phyloP scores from a whole-genome alignment of 2,329 filamentous ascomycete species.

The Clarireedia monteithiana region DNA sequence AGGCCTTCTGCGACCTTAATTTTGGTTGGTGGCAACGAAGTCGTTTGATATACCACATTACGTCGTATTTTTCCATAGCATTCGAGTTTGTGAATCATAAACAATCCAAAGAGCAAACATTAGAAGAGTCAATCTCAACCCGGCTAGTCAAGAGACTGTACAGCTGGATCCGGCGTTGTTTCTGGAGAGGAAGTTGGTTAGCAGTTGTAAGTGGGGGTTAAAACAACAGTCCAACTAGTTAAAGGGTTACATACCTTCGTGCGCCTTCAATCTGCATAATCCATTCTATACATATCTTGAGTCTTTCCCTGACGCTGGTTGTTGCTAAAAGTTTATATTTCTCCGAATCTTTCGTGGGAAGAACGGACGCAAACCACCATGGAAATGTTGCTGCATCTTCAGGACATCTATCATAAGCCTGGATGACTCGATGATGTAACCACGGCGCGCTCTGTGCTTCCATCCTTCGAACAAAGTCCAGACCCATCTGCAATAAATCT shows the following conservation, averaged over 20 bases:
- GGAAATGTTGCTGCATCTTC: slow-evolving; percentile 68
- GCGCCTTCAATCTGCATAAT: background rate
- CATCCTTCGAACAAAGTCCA: slow-evolving; percentile 63
- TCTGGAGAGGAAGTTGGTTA: background rate
- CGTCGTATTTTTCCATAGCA: background rate
- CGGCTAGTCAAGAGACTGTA: background rate
- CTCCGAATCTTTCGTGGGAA: slow-evolving; percentile 69
- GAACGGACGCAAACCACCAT: slow-evolving; percentile 82
- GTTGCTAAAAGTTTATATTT: slow-evolving; percentile 71
- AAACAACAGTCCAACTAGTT: background rate
- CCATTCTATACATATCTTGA: slow-evolving; percentile 80
- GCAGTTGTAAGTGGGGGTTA: background rate
- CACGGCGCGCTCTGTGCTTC: slow-evolving; percentile 61
- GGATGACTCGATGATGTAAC: slow-evolving; percentile 47
- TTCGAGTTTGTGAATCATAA: background rate
- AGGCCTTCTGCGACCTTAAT: too few relatives aligned
- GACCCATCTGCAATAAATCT: slow-evolving; percentile 56
- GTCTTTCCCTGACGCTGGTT: slow-evolving; percentile 67
- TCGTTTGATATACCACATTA: too few relatives aligned
- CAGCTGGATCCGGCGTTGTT: background rate
- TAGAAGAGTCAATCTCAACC: background rate
- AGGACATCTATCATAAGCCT: slow-evolving; percentile 70
- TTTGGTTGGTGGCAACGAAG: too few relatives aligned
- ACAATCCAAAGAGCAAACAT: background rate
- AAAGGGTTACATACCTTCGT: background rate